These are phyloP conservation scores for Pyrenochaeta sp. DNA, from an alignment of 2,329 filamentous ascomycete species.

Conservation along the genomic window DNA sequence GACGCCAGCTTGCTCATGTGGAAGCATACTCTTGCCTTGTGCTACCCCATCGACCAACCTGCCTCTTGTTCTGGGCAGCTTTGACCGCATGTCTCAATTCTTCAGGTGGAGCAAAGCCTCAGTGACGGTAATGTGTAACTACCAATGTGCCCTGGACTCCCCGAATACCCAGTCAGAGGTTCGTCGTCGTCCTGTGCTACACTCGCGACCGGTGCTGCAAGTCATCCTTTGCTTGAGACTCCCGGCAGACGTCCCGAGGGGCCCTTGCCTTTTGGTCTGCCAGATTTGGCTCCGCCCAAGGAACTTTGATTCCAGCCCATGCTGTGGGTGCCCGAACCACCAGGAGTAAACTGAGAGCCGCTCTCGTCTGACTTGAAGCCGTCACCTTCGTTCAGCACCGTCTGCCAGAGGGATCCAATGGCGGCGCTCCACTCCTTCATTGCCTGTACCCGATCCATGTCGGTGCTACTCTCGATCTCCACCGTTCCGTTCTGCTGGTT, in stretches of 20 bases:
- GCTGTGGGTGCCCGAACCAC: constrained; percentile 35
- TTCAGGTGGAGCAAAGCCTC: constrained; percentile 38
- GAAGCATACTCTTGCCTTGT: constrained; percentile 41
- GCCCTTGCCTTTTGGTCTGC: constrained; percentile 50
- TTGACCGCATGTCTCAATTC: constrained; percentile 47
- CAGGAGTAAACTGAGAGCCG: constrained; percentile 47
- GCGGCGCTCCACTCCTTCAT: constrained; percentile 77
- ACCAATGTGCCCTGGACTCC: constrained; percentile 32
- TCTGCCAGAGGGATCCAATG: constrained; percentile 72
- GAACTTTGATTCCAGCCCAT: constrained; percentile 39
- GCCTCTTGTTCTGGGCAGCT: constrained; percentile 27
- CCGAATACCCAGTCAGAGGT: constrained; percentile 42
- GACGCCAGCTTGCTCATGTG: constrained; percentile 36
- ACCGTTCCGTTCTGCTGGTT: constrained; percentile 88
- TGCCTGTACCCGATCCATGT: constrained; percentile 77
- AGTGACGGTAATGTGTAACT: constrained; percentile 47
- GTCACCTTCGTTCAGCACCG: constrained; percentile 80
- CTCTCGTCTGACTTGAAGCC: constrained; percentile 67
- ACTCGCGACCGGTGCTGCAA: constrained; percentile 44
- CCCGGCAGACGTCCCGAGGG: constrained; percentile 46
- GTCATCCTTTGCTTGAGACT: constrained; percentile 50
- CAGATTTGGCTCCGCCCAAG: constrained; percentile 36
- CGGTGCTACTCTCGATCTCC: constrained; percentile 77
- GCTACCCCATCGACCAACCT: constrained; percentile 38
- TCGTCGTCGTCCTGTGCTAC: constrained; percentile 34